Evolutionary conservation across 2,329 filamentous ascomycete genomes (phyloP).

Genomic region (Xylaria digitata): DNA sequence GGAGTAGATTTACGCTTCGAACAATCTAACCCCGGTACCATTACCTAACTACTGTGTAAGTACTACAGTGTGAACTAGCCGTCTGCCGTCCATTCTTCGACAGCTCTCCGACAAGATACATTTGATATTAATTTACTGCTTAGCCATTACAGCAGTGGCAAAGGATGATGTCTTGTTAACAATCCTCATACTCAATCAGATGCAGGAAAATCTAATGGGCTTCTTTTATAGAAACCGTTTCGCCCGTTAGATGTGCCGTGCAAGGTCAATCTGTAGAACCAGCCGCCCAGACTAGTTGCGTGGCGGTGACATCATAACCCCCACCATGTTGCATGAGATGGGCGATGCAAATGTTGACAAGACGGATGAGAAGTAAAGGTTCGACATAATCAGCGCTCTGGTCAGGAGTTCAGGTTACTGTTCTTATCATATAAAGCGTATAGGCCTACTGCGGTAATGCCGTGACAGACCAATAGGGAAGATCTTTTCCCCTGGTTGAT

Average conservation of each 20-base stretch:
- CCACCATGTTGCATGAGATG: constrained; percentile 15
- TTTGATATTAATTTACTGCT: neutral
- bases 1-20: too few species aligned
- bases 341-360: constrained; percentile 10
- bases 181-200: neutral
- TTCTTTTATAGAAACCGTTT: too few species aligned
- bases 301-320: constrained; percentile 30
- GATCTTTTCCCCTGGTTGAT: neutral
- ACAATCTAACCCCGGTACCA: too few species aligned
- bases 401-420: neutral
- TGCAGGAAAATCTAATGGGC: neutral
- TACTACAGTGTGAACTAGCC: neutral
- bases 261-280: too few species aligned
- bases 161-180: neutral
- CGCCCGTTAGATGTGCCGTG: too few species aligned
- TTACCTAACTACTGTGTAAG: too few species aligned
- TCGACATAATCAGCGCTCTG: neutral
- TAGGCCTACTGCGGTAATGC: neutral
- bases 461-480: constrained; percentile 1
- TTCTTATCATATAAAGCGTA: too few species aligned
- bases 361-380: neutral
- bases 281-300: too few species aligned
- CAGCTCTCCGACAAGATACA: neutral
- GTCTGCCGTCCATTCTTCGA: neutral
- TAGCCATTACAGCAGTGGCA: neutral